Evolutionary conservation across 2,329 filamentous ascomycete genomes (phyloP).

Genomic region (Cladosporium sphaerospermum): DNA sequence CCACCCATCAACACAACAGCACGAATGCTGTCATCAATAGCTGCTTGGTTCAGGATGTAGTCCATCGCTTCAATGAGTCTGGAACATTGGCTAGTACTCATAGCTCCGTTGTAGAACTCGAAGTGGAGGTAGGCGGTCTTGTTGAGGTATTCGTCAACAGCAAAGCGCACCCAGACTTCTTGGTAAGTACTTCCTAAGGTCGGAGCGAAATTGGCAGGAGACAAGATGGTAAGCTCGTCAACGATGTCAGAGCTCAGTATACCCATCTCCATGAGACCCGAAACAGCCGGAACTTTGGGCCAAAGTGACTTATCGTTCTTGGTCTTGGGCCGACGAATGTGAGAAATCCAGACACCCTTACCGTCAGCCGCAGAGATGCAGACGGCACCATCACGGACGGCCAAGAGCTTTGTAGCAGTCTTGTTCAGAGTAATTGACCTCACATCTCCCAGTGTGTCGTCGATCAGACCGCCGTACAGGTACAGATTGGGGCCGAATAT

Average conservation of each 20-base stretch:
- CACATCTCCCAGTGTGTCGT: slow-evolving; percentile 23
- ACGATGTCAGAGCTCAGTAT: slow-evolving; percentile 20
- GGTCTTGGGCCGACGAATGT: slow-evolving; percentile 35
- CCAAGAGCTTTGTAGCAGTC: slow-evolving; percentile 29
- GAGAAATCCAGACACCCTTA: slow-evolving; percentile 39
- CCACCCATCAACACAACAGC: slow-evolving; percentile 38
- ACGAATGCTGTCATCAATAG: slow-evolving; percentile 25
- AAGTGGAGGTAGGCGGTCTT: slow-evolving; percentile 38
- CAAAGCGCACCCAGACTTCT: slow-evolving; percentile 37
- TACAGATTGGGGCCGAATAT: slow-evolving; percentile 35
- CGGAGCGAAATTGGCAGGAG: slow-evolving; percentile 26
- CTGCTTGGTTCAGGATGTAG: slow-evolving; percentile 29
- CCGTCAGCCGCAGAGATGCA: slow-evolving; percentile 36
- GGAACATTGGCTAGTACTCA: slow-evolving; percentile 37
- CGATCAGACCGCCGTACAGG: slow-evolving; percentile 38
- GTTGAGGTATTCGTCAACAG: slow-evolving; percentile 22
- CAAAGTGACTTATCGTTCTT: slow-evolving; percentile 35
- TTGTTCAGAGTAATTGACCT: slow-evolving; percentile 12
- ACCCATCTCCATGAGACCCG: slow-evolving; percentile 32
- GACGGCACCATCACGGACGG: slow-evolving; percentile 28
- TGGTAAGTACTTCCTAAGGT: slow-evolving; percentile 31
- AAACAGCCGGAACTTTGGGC: slow-evolving; percentile 37
- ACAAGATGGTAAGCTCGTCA: slow-evolving; percentile 10
- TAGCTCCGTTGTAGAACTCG: slow-evolving; percentile 41
- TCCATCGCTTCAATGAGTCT: slow-evolving; percentile 34